Percentiles rank a stretch among this genome's conserved stretches.
These are phyloP conservation scores for Starmerella khaoyaiensis DNA, from an alignment of 805 yeast genomes.

Conservation along the genomic window DNA sequence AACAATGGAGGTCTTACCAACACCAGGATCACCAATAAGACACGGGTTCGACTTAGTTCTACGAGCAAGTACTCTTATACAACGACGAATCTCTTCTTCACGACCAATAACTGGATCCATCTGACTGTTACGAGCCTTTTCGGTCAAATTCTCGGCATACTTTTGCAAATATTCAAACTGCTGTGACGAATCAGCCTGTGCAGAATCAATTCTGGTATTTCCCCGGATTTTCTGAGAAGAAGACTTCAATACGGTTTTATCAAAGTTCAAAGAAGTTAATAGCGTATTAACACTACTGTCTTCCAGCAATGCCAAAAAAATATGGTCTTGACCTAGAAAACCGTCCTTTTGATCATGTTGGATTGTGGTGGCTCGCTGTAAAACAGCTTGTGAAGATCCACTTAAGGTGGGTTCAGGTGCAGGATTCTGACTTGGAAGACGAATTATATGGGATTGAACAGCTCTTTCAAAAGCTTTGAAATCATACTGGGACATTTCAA, in stretches of 20 bases:
- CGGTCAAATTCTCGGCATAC: slow-evolving; percentile 89
- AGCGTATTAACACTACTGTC: slow-evolving; percentile 58
- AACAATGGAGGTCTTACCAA: slow-evolving; percentile 94
- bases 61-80: slow-evolving; percentile 90
- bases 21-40: slow-evolving; percentile 97
- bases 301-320: slow-evolving; percentile 70
- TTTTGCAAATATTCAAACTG: slow-evolving; percentile 72
- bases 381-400: slow-evolving; percentile 59
- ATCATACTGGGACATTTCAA: slow-evolving; percentile 79
- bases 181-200: slow-evolving; percentile 84
- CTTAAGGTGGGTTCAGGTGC: slow-evolving; percentile 77
- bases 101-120: slow-evolving; percentile 98
- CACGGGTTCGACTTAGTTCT: slow-evolving; percentile 95
- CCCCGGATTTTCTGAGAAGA: slow-evolving; percentile 79
- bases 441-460: slow-evolving; percentile 68
- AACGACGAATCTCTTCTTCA: slow-evolving; percentile 94
- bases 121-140: slow-evolving; percentile 83
- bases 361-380: slow-evolving; percentile 62
- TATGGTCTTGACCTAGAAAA: slow-evolving; percentile 88
- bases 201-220: slow-evolving; percentile 77
- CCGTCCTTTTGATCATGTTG: slow-evolving; percentile 81
- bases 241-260: slow-evolving; percentile 56
- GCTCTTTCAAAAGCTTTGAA: slow-evolving; percentile 67
- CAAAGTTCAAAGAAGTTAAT: slow-evolving; percentile 54
- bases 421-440: slow-evolving; percentile 79